Evolutionary conservation across 2,329 filamentous ascomycete genomes (phyloP).

Genomic region (Paecilomyces formosus): DNA sequence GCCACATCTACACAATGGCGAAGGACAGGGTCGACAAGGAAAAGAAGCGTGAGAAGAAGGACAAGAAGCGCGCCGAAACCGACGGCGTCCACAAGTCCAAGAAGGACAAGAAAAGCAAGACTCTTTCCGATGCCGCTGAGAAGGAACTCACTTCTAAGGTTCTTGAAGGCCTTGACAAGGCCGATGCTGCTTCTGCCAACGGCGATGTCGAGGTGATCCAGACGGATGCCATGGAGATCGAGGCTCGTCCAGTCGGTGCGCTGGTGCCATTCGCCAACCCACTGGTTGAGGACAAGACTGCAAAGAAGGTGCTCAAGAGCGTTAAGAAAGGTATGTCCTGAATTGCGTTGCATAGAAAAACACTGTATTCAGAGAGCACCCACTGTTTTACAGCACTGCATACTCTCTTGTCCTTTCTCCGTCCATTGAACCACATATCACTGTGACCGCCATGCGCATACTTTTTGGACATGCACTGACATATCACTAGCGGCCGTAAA

Average conservation of each 20-base stretch:
- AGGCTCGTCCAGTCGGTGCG: slow-evolving; percentile 34
- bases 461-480: not conserved
- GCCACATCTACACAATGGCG: slow-evolving; percentile 27
- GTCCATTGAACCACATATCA: not conserved
- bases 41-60: slow-evolving; percentile 31
- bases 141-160: slow-evolving; percentile 31
- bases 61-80: slow-evolving; percentile 41
- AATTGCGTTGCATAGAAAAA: not conserved
- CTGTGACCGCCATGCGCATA: not conserved
- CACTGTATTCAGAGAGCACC: not conserved
- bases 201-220: slow-evolving; percentile 14
- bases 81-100: slow-evolving; percentile 37
- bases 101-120: slow-evolving; percentile 38
- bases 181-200: slow-evolving; percentile 15
- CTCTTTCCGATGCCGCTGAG: slow-evolving; percentile 31
- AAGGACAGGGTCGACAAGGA: slow-evolving; percentile 37
- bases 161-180: slow-evolving; percentile 27
- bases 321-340: slow-evolving; percentile 42
- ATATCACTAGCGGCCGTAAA: slow-evolving; percentile 70
- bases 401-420: slow-evolving; percentile 1
- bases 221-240: slow-evolving; percentile 18
- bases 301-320: slow-evolving; percentile 45
- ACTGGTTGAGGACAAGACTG: slow-evolving; percentile 43
- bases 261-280: slow-evolving; percentile 45
- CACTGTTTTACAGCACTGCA: not conserved